Base-by-base conservation (phyloP, 768 basidiomycete species). In the Phallus indusiatus region DNA sequence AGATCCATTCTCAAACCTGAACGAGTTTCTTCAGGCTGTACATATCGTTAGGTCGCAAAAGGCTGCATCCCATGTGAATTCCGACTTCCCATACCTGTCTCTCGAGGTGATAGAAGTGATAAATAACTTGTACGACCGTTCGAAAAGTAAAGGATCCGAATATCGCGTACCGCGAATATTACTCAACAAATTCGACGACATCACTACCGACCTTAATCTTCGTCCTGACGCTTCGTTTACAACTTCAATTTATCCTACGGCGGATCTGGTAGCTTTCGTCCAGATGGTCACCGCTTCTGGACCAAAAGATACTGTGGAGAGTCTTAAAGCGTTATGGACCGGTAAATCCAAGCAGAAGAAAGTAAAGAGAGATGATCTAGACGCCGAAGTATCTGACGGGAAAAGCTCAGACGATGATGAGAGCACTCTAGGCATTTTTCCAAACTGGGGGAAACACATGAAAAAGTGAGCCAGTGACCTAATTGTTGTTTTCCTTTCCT, bases 1-100 rank as follows among this genome's bases (percentile, higher is more conserved):
- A 68, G 90, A 92, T 68, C 90, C 90, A 0, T 90, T 93, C 66
- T 72, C 88, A 49, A 79, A 88, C 59, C 86, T 88, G 0, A 68
- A 78, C 46, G 72, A 72, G 9, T 86, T 92, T 61, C 65, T 78
- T 20, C 69, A 72, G 22, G 78, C 79, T 1, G 72, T 91, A 6
- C 64, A 69, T 0, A 61, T 63, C 24, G 74, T 73, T 53, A 67
- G 67, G 16, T 51, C 48, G 14, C 62, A 48, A 24, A 49, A 47
- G 22, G 53, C 37, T 17, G 17, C 28, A 16, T 34, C 57, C 8
- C 8, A 20, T 17, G 36, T 22, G n/a, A 7, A 22, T 55, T 7
- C 33, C 14, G 6, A 59, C 17, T 33, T 35, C 5, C 24, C 57
- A 12, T 42, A 65, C 37, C 76, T 81, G 34, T 78, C 74, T 9